Evolutionary conservation across 1,284 basidiomycete species (phyloP).

Genomic region (Chiua sp.): DNA sequence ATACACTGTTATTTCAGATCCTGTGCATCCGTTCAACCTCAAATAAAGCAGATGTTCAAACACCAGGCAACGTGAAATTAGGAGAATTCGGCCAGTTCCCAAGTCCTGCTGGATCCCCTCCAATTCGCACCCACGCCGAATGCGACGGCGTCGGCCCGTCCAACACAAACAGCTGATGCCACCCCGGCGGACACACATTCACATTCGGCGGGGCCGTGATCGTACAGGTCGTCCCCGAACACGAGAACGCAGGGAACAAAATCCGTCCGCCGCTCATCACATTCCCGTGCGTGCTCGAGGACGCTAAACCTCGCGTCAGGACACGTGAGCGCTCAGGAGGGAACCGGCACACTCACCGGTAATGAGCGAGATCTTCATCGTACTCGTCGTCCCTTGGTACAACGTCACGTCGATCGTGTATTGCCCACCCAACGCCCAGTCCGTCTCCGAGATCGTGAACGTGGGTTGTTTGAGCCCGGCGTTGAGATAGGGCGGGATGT

Average conservation of each 20-base stretch:
- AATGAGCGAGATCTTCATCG: constrained; percentile 67
- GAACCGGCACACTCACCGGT: too few relatives aligned
- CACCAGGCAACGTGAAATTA: constrained; percentile 67
- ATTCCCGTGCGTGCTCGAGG: constrained; percentile 81
- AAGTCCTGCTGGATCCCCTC: constrained; percentile 67
- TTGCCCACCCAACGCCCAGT: constrained; percentile 62
- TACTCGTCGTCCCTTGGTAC: constrained; percentile 58
- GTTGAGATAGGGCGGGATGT: constrained; percentile 74
- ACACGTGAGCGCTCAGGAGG: too few relatives aligned
- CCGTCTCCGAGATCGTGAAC: constrained; percentile 59
- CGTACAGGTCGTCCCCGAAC: constrained; percentile 63
- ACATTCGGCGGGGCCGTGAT: constrained; percentile 73
- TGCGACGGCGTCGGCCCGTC: constrained; percentile 78
- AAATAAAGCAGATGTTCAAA: too few relatives aligned
- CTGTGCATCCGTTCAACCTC: too few relatives aligned
- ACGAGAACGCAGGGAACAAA: constrained; percentile 70
- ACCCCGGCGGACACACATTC: constrained; percentile 75
- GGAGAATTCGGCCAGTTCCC: constrained; percentile 72
- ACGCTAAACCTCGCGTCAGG: constrained; percentile 53
- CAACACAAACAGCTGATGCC: constrained; percentile 73
- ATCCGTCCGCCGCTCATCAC: constrained; percentile 69
- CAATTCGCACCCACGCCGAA: constrained; percentile 74
- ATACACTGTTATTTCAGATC: too few relatives aligned
- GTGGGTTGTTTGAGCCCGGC: constrained; percentile 61
- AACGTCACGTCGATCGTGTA: constrained; percentile 60